Base-by-base conservation (phyloP, 306 rosid genomes). In the Medicago truncatula region DNA sequence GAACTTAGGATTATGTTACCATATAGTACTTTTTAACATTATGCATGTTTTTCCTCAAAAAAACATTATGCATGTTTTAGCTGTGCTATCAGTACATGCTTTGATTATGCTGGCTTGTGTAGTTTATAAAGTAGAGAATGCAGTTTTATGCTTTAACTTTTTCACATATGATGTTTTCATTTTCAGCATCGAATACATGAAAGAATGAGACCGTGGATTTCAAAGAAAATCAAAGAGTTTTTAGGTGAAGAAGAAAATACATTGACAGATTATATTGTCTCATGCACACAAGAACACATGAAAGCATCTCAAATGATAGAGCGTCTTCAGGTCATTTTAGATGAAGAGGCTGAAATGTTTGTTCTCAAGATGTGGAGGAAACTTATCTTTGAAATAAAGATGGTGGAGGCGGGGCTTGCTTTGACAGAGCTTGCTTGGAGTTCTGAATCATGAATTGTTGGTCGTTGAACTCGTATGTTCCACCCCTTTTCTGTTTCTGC, bases 341-440 rank as follows among this genome's bases (percentile, higher is more conserved):
- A 96, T 47, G 99, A 96, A 63, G 99, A 96, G 88, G 98, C 99
- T 31, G 99, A 96, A 85, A 92, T 96, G 99, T 92, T 96, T 14
- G 99, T 96, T 79, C 96, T 92, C 76, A 96, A 96, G 90, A 96
- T 96, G 99, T 96, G 99, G 99, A 92, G 99, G 80, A 92, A 88
- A 96, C 99, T 96, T 77, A 92, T 96, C 85, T 96, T 90, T 68
- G 98, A 96, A 86, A 96, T 96, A 39, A 92, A 96, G 89, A 96
- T 86, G 89, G 99, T 96, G 47, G 99, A 96, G 87, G 83, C 91
- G 6, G 97, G 98, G 73, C 87, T 92, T 56, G 86, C 90, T 52
- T 54, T 81, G 70, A 84, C 91, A 8, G 97, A 98, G 73, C 87
- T 92, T 56, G 85, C 90, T 53, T 54, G 80, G 70, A 91, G 89